Evolutionary conservation across 2,329 filamentous ascomycete species (phyloP).

Genomic region (Alternaria ventricosa): DNA sequence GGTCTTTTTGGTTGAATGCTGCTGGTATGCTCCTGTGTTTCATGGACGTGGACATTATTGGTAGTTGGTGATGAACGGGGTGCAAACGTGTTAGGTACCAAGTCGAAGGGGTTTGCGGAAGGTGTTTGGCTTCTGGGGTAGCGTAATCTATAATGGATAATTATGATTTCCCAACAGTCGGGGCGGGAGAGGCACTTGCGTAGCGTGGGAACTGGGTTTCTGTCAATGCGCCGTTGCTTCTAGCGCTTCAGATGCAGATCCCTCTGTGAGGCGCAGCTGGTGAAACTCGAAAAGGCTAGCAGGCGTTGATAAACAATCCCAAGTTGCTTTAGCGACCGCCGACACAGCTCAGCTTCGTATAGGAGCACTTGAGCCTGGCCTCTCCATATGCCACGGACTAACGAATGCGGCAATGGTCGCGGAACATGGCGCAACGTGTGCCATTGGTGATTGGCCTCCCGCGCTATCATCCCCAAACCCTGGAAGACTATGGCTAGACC

Average conservation of each 20-base stretch:
- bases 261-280: conserved; percentile 5
- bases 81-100: not conserved
- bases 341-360: conserved; percentile 9
- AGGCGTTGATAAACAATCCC: conserved; percentile 13
- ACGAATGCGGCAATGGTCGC: conserved; percentile 13
- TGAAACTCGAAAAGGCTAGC: conserved; percentile 8
- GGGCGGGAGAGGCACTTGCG: conserved; percentile 16
- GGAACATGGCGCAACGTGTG: conserved; percentile 1
- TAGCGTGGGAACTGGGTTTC: conserved; percentile 16
- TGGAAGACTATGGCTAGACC: not conserved
- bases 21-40: conserved; percentile 41
- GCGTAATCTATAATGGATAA: conserved; percentile 18
- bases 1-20: conserved; percentile 33
- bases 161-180: conserved; percentile 17
- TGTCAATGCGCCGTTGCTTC: conserved; percentile 15
- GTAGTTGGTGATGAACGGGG: not conserved
- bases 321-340: conserved; percentile 8
- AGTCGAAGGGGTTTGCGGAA: not conserved
- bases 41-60: conserved; percentile 42
- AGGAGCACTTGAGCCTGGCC: conserved; percentile 3
- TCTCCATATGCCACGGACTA: not conserved
- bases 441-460: conserved; percentile 8
- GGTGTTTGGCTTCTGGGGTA: conserved; percentile 1
- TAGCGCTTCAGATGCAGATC: conserved; percentile 12
- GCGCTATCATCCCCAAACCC: conserved; percentile 1